These are phyloP conservation scores for Aspergillus affinis DNA, from an alignment of 495 filamentous ascomycete species.

Conservation along the genomic window DNA sequence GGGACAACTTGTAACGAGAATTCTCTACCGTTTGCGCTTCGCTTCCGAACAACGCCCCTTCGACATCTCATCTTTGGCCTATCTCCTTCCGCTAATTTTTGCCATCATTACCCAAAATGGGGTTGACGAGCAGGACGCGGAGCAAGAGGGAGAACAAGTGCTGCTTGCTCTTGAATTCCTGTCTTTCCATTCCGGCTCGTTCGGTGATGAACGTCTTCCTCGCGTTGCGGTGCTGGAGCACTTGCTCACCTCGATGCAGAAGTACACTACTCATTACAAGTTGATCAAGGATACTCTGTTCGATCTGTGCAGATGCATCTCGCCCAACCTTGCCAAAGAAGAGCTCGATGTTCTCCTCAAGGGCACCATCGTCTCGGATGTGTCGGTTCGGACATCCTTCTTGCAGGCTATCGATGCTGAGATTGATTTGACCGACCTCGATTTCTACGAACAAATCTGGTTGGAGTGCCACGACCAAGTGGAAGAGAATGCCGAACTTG, in stretches of 20 bases:
- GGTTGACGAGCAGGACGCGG: slow-evolving; percentile 58
- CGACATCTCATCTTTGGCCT: slow-evolving; percentile 79
- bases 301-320: slow-evolving; percentile 77
- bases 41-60: slow-evolving; percentile 89
- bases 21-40: slow-evolving; percentile 88
- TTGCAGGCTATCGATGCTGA: slow-evolving; percentile 90
- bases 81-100: slow-evolving; percentile 79
- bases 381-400: slow-evolving; percentile 77
- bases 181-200: slow-evolving; percentile 78
- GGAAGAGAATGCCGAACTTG: slow-evolving; percentile 83
- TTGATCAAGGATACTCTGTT: slow-evolving; percentile 86
- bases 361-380: slow-evolving; percentile 74
- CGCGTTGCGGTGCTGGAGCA: slow-evolving; percentile 67
- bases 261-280: slow-evolving; percentile 90
- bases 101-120: slow-evolving; percentile 74
- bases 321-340: slow-evolving; percentile 64
- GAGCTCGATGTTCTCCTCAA: slow-evolving; percentile 72
- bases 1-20: slow-evolving; percentile 78
- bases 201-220: slow-evolving; percentile 69
- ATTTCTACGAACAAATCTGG: slow-evolving; percentile 90
- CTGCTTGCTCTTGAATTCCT: slow-evolving; percentile 89
- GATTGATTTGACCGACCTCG: slow-evolving; percentile 82
- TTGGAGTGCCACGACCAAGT: slow-evolving; percentile 87
- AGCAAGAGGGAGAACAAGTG: slow-evolving; percentile 84
- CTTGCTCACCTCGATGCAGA: slow-evolving; percentile 79